Base-by-base conservation (phyloP, 1,284 basidiomycete genomes). In the Termitomyces sp. region DNA sequence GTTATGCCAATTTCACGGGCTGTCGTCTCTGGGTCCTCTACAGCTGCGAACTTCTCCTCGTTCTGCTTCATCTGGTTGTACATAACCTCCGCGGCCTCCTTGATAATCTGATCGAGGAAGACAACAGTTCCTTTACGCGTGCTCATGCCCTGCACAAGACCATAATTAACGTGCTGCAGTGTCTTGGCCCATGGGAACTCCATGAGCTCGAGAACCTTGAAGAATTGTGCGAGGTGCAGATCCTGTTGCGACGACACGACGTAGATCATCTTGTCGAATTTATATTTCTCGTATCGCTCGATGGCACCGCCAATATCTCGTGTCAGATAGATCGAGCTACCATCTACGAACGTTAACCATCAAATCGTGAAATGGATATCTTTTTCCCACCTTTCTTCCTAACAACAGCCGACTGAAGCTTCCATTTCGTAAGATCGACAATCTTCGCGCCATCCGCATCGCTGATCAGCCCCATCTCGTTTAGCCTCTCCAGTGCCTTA, bases 251-350 rank as follows among this genome's bases (percentile, higher is more conserved):
- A 84, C 0, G 93, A 86, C 45, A 97, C 85, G 67, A 98, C 94
- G 73, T 96, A 96, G 68, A 98, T 90, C 91, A 98, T 96, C 78
- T 98, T 98, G 83, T 99, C 94, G 64, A 98, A 97, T 57, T 90
- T 83, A 79, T 94, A 94, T 68, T 90, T 87, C 62, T 92, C 86
- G 75, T 88, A 94, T 61, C 96, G 90, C 75, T 98, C 91, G 63
- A 90, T 88, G 0, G 95, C 94, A 44, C 88, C 96, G 44, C 88
- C 96, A 59, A 99, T 93, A 73, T 99, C 96, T 59, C 96, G 92
- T n/a, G 95, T 98, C 59, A 99, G 86, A 74, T 99, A 99, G 63
- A 98, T 95, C 0, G 92, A 92, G 5, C 96, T 98, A 24, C 96
- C 96, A 66, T 99, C 96, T 92, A 64, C 26, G 19, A 33, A 12